These are phyloP conservation scores for Letharia lupina DNA, from an alignment of 495 filamentous ascomycete genomes.

Conservation along the genomic window DNA sequence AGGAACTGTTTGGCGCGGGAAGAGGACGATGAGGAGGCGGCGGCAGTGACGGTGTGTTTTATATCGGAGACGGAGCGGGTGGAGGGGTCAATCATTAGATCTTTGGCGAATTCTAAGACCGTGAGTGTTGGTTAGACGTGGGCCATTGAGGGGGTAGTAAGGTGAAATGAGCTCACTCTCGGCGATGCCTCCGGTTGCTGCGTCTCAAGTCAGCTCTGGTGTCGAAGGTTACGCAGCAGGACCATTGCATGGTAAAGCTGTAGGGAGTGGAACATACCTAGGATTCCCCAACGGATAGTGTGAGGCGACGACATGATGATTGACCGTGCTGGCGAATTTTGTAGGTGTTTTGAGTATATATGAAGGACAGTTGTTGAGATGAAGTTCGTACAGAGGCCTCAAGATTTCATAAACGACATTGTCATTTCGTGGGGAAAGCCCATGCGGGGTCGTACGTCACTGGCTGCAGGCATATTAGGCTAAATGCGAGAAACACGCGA, in stretches of 20 bases:
- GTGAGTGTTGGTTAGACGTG: slow-evolving; percentile 9
- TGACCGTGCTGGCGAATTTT: not conserved
- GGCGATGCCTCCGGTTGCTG: slow-evolving; percentile 73
- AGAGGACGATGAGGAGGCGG: slow-evolving; percentile 67
- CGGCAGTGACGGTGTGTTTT: slow-evolving; percentile 69
- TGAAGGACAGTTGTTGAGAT: not conserved
- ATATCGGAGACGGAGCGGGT: slow-evolving; percentile 64
- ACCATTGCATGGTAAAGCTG: not conserved
- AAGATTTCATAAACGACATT: not conserved
- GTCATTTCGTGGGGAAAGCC: not conserved
- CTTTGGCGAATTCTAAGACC: slow-evolving; percentile 61
- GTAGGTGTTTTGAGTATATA: no score
- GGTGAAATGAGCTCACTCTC: slow-evolving; percentile 30
- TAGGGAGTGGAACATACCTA: slow-evolving; percentile 39
- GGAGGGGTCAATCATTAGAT: slow-evolving; percentile 71
- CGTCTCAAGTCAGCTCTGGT: slow-evolving; percentile 13
- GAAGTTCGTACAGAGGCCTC: not conserved
- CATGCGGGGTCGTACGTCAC: slow-evolving; percentile 1
- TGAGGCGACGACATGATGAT: slow-evolving; percentile 38
- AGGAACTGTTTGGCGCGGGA: slow-evolving; percentile 67
- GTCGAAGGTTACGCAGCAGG: not conserved
- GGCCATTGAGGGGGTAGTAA: not conserved
- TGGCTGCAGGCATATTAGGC: not conserved
- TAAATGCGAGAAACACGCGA: not conserved
- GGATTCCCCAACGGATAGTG: slow-evolving; percentile 68